Conservation (phyloP, 2,329 filamentous ascomycete genomes). For the Furcasterigmium sp. region DNA sequence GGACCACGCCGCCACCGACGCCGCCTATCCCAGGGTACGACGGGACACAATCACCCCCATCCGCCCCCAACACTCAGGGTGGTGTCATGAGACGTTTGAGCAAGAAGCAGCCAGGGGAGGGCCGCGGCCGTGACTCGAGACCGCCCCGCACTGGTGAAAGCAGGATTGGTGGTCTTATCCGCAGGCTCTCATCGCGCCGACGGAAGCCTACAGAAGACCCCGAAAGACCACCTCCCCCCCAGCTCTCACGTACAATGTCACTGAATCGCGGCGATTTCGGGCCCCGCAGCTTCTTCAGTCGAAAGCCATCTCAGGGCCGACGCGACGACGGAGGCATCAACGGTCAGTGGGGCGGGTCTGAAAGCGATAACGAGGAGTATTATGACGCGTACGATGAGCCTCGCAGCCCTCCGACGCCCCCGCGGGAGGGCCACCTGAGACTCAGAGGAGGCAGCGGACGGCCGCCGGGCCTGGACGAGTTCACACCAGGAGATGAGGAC, state of each 20-base stretch:
- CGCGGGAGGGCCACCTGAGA: constrained; percentile 11
- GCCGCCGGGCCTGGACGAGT: constrained; percentile 33
- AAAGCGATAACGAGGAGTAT: constrained; percentile 30
- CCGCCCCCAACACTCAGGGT: constrained; percentile 20
- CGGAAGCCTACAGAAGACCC: background rate
- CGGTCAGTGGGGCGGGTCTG: constrained; percentile 42
- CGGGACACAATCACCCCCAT: constrained; percentile 30
- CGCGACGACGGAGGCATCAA: constrained; percentile 50
- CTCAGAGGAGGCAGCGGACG: constrained; percentile 33
- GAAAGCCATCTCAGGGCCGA: constrained; percentile 28
- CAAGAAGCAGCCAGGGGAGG: constrained; percentile 31
- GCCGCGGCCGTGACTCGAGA: constrained; percentile 34
- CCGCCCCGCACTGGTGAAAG: constrained; percentile 41
- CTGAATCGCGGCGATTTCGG: constrained; percentile 50
- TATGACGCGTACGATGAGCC: constrained; percentile 20
- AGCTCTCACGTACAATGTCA: constrained; percentile 55
- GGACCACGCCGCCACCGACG: constrained; percentile 65
- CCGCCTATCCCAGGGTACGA: constrained; percentile 50
- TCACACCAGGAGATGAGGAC: constrained; percentile 49
- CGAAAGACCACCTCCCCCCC: constrained; percentile 22
- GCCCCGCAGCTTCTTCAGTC: constrained; percentile 33
- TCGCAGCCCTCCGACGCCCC: constrained; percentile 10
- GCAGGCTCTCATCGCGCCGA: constrained; percentile 32
- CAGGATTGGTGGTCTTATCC: constrained; percentile 16
- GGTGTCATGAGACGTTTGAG: constrained; percentile 43